Evolutionary conservation across 1,139 yeast genomes (phyloP), one percentile per base, ranked within the genome.

Genomic region (Saccharomycopsis crataegensis): DNA sequence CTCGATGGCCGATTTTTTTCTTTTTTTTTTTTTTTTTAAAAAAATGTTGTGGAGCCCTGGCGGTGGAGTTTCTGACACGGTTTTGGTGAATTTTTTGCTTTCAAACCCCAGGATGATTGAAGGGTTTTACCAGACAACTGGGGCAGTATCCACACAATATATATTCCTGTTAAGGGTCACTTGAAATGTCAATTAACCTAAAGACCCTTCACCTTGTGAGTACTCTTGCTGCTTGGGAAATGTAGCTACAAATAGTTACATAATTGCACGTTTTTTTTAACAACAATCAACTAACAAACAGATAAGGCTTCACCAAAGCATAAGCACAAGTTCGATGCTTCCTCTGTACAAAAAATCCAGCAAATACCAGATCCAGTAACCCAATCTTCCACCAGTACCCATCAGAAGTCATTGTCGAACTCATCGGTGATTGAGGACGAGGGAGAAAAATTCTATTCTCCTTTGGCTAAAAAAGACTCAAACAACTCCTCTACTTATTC

Each of bases 371-470:
- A 41, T 16, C 11, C 28, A 41, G 16, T 14, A 12, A 6, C 44
- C 6, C 2, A 12, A 41, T 12, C 44, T 14, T 16, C 44, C 11
- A 5, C n/a, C 40, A 36, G n/a, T 36, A 36, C 22, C 45, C 54
- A 51, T 22, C 33, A 28, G 12, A 51, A 54, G 34, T 37, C 48
- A 11, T 14, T 38, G 8, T 52, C 55, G 2, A 45, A 48, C 12
- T 54, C 57, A 5, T 48, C 52, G 11, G 53, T 54, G n/a, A 52
- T 54, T 36, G 57, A 54, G 40, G 53, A 54, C 50, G 53, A 54
- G 16, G 57, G 57, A n/a, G 57, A 54, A 45, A 54, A 54, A 36
- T 54, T 49, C 36, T 53, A 51, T 37, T 47, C 49, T 6, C 56
- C 54, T 6, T 36, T 53, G 8, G 22, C 49, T 16, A 53, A 53